A percentile compares a stretch with the other conserved stretches of the same genome.
Evolutionary conservation across 805 yeast genomes (phyloP).

Genomic region (Candida awuae): DNA sequence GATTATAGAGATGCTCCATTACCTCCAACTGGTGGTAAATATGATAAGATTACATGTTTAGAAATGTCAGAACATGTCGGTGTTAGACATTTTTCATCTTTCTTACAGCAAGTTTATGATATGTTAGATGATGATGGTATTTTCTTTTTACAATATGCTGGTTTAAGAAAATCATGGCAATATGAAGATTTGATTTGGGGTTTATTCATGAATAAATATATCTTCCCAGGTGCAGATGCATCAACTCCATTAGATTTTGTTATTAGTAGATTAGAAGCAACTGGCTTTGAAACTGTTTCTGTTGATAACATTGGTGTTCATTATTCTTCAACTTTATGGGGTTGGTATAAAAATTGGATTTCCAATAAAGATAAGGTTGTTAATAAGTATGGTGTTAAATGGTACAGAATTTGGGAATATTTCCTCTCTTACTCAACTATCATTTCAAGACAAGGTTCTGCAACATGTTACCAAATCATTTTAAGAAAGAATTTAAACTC

Average conservation of each 20-base stretch:
- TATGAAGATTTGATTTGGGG: conserved; percentile 94
- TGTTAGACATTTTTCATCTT: conserved; percentile 68
- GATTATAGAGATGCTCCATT: conserved; percentile 89
- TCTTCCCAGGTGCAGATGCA: conserved; percentile 97
- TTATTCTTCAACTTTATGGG: conserved; percentile 84
- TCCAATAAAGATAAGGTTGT: conserved; percentile 69
- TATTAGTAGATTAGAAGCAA: conserved; percentile 63
- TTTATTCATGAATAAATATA: conserved; percentile 89
- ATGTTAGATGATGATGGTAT: conserved; percentile 89
- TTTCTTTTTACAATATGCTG: conserved; percentile 82
- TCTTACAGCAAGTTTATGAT: conserved; percentile 73
- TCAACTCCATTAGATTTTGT: conserved; percentile 88
- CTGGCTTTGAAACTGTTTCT: conserved; percentile 79
- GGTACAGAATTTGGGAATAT: conserved; percentile 93
- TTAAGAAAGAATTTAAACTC: conserved; percentile 84
- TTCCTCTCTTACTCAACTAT: conserved; percentile 78
- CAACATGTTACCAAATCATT: conserved; percentile 84
- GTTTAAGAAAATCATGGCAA: conserved; percentile 88
- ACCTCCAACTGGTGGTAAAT: conserved; percentile 49
- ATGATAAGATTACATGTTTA: conserved; percentile 81
- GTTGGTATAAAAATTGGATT: conserved; percentile 93
- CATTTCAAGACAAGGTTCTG: conserved; percentile 87
- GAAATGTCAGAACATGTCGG: conserved; percentile 98
- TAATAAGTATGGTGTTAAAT: conserved; percentile 75
- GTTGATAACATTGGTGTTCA: conserved; percentile 88